Percentiles rank a stretch among this genome's conserved stretches.
phyloP scores from a whole-genome alignment of 768 basidiomycete species.

The Pleurotus salmoneostramineus region DNA sequence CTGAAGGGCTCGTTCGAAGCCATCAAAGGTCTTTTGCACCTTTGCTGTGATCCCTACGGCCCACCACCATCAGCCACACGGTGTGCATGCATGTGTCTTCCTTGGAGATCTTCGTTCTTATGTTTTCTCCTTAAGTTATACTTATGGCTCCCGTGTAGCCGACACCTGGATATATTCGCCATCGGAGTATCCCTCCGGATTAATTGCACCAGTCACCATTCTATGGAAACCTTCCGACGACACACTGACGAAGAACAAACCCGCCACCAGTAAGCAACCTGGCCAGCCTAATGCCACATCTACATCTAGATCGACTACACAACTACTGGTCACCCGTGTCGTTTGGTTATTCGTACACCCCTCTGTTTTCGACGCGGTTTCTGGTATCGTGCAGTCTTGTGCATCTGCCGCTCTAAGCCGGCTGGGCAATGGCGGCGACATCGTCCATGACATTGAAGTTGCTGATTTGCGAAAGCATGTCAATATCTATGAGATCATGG shows the following conservation, averaged over 20 bases:
- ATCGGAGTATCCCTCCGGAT: slow-evolving; percentile 58
- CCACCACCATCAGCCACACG: slow-evolving; percentile 56
- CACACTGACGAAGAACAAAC: slow-evolving; percentile 19
- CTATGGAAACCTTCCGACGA: slow-evolving; percentile 58
- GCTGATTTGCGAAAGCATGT: slow-evolving; percentile 67
- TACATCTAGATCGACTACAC: slow-evolving; percentile 13
- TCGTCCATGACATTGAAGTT: slow-evolving; percentile 51
- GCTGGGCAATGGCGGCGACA: slow-evolving; percentile 13
- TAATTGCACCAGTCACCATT: slow-evolving; percentile 69
- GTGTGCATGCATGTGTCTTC: slow-evolving; percentile 26
- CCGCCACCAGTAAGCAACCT: too few species aligned
- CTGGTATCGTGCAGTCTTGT: slow-evolving; percentile 44
- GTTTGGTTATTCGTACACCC: slow-evolving; percentile 86
- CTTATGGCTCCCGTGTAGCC: slow-evolving; percentile 60
- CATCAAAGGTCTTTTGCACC: slow-evolving; percentile 46
- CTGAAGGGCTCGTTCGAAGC: slow-evolving; percentile 59
- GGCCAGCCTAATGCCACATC: slow-evolving; percentile 14
- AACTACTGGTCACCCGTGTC: slow-evolving; percentile 15
- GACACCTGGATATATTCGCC: slow-evolving; percentile 67
- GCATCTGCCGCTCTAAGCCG: slow-evolving; percentile 46
- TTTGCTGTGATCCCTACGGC: slow-evolving; percentile 63
- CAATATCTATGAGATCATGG: slow-evolving; percentile 87
- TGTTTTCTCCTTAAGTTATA: slow-evolving; percentile 39
- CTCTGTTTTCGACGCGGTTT: slow-evolving; percentile 54
- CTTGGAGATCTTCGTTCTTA: background rate